Base-by-base conservation (phyloP, 75 land plant genomes). In the Pinus tabuliformis region DNA sequence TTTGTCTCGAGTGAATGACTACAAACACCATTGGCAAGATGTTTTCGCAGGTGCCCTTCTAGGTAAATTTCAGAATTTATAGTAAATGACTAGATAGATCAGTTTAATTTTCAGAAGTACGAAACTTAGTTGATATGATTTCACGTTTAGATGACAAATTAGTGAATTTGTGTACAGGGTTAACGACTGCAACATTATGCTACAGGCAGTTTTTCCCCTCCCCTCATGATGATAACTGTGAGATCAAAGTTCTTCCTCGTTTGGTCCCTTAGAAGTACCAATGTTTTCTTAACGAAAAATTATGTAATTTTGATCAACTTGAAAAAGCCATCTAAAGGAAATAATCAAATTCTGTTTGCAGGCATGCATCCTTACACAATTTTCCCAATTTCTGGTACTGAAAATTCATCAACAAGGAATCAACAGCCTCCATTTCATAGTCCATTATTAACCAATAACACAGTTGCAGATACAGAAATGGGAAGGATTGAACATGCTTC, bases 21-120 rank as follows among this genome's bases (percentile, higher is more conserved):
- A 94, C 81, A 89, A 93, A 90, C 98, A 95, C 78, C 97, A 94
- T 70, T 95, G 98, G 98, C 88, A 89, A 70, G 97, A 95, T 84
- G 91, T 95, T 2, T 86, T 95, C 74, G 86, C 80, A 18, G 98
- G 93, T 52, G 93, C 86, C 21, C 45, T 91, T 24, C 8, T 95
- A 79, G 98, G 98, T 93, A 60, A 72, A 52, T 74, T 71, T 24
- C 28, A 73, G 36, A 6, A 21, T 62, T 11, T 56, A 17, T 4
- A 26, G 52, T 20, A 30, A 18, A 59, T 20, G 39, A 28, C 57
- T 62, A 30, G 60, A 21, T 6, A 1, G 22, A 18, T 56, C 15
- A 26, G 61, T 59, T 63, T 78, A 56, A 18, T 52, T 78, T 33
- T 49, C 17, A 5, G 62, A 57, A 57, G 15, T 79, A 22, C 20